Evolutionary conservation across 306 rosid species (phyloP), one percentile per base, ranked within the genome.

Genomic region (Quercus robur): DNA sequence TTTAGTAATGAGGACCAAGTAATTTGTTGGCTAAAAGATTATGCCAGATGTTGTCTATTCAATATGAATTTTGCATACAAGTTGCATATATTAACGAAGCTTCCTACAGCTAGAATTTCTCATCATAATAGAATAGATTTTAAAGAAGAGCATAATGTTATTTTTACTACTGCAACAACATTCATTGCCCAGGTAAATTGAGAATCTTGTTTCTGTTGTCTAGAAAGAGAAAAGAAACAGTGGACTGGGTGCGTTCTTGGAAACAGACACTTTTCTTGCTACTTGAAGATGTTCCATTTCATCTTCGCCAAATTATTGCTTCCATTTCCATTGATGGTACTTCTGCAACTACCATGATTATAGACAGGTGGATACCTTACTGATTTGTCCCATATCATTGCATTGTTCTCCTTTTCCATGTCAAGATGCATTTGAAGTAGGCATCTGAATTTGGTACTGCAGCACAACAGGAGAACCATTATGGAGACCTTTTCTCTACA

Each of bases 261-360:
- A 92, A 88, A 87, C 90, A 78, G 51, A 91, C 98, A 49, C 88
- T 92, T 33, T 91, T 89, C 80, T 82, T 76, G 54, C 78, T 94
- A 80, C 92, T 94, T 78, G 88, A 88, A 82, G 97, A 91, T 76
- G 81, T 92, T 49, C 97, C 97, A 49, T 15, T 46, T 66, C 83
- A 78, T 81, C 86, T 88, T 75, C 89, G 97, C 28, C 44, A 87
- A 75, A 81, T 82, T 41, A 55, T 89, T 58, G 92, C 82, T 38
- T 89, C 97, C 70, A 87, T 94, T 84, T 91, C 98, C 49, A 84
- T 92, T 77, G 98, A 94, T 77, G 98, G 98, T 25, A 94, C 98
- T 77, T 94, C 98, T 76, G 98, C 98, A 49, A 94, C 98, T 66
- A 89, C 98, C 41, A 82, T 94, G 56, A 90, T 94, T 82, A 87